Conservation (phyloP, 495 filamentous ascomycete genomes). For the Hypomontagnella submonticulosa region DNA sequence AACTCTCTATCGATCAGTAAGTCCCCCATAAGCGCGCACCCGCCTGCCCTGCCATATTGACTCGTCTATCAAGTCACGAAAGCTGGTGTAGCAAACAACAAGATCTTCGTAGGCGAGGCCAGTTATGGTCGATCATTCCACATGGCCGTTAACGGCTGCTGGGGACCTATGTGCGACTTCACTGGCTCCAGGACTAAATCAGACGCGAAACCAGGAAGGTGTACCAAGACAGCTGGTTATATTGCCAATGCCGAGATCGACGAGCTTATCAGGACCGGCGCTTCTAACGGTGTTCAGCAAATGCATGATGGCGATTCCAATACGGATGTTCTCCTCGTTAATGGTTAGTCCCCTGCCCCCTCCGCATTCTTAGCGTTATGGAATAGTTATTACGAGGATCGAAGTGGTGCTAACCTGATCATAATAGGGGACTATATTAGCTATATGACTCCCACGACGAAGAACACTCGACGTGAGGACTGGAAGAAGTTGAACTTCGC, state of each 20-base stretch:
- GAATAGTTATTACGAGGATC: too few species aligned
- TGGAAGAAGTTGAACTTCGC: slow-evolving; percentile 14
- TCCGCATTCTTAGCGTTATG: not conserved
- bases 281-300: not conserved
- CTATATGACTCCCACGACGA: slow-evolving; percentile 4
- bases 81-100: slow-evolving; percentile 10
- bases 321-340: not conserved
- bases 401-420: slow-evolving; percentile 1
- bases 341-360: too few species aligned
- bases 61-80: slow-evolving; percentile 4
- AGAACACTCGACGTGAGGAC: slow-evolving; percentile 2
- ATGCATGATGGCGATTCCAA: slow-evolving; percentile 8
- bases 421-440: not conserved
- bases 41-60: too few species aligned
- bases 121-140: slow-evolving; percentile 20
- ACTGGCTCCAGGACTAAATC: not conserved
- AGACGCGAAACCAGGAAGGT: slow-evolving; percentile 7
- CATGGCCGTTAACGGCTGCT: slow-evolving; percentile 14
- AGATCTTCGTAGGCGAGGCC: slow-evolving; percentile 9
- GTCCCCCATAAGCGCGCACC: too few species aligned
- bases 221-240: slow-evolving; percentile 10
- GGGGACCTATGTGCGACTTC: slow-evolving; percentile 6
- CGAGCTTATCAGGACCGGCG: slow-evolving; percentile 10
- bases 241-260: slow-evolving; percentile 22
- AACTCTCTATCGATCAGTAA: slow-evolving; percentile 7